A percentile compares a stretch with the other conserved stretches of the same genome.
Conservation (phyloP, 345 rosid species). For the Syzygium grande region DNA sequence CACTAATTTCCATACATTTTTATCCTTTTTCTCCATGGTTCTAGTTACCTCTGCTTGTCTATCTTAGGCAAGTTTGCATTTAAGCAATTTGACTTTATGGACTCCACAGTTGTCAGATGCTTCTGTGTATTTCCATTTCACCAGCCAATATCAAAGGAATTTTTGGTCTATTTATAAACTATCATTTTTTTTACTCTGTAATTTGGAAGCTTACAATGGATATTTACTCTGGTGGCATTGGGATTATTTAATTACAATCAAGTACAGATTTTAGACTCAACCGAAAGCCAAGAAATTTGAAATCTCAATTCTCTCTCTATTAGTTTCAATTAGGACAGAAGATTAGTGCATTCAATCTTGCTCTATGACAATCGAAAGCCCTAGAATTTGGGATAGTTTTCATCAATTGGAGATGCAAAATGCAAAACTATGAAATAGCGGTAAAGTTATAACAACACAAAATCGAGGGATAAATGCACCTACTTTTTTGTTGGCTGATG, state of each 20-base stretch:
- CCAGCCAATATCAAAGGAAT: background rate
- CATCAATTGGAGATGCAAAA: background rate
- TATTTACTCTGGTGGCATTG: background rate
- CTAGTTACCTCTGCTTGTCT: background rate
- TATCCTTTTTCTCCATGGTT: background rate
- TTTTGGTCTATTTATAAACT: background rate
- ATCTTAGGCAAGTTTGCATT: background rate
- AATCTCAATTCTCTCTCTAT: background rate
- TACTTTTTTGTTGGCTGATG: background rate
- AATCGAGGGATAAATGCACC: background rate
- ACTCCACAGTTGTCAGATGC: background rate
- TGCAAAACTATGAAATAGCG: background rate
- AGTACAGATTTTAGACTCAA: background rate
- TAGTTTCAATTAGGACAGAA: background rate
- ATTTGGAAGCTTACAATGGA: background rate
- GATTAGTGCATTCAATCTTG: background rate
- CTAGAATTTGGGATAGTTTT: background rate
- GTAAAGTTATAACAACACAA: background rate
- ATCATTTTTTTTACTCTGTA: background rate
- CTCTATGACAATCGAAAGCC: background rate
- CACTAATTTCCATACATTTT: background rate
- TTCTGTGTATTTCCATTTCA: background rate
- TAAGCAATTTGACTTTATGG: background rate
- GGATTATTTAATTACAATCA: background rate
- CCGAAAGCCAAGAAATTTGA: background rate